Evolutionary conservation across 305 asterid species (phyloP).

Genomic region (Fraxinus latifolia): DNA sequence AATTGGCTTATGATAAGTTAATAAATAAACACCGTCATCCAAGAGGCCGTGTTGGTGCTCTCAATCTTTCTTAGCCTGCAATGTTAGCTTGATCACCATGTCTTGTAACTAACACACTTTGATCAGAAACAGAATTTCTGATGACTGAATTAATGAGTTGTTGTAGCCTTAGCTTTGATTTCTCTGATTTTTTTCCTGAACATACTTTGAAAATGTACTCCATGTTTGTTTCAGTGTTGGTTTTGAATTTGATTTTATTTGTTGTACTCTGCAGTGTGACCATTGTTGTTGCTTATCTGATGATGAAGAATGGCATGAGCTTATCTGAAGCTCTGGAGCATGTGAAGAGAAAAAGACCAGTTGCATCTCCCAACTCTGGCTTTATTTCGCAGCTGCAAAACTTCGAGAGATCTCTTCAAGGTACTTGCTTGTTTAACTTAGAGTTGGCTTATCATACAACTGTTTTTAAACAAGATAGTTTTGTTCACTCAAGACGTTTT

Average conservation of each 20-base stretch:
- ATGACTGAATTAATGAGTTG: background rate
- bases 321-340: constrained; percentile 51
- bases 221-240: background rate
- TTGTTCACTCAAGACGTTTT: background rate
- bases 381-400: constrained; percentile 45
- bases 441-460: background rate
- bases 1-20: background rate
- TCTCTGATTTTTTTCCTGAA: background rate
- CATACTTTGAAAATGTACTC: background rate
- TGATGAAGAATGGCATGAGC: constrained; percentile 68
- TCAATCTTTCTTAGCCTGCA: background rate
- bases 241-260: constrained; percentile 10
- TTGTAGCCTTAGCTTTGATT: background rate
- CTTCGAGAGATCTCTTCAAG: constrained; percentile 46
- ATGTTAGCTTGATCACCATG: background rate
- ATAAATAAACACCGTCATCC: background rate
- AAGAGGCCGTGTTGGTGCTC: background rate
- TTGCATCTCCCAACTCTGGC: constrained; percentile 68
- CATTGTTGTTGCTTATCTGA: constrained; percentile 63
- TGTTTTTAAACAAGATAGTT: background rate
- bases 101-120: background rate
- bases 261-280: constrained; percentile 56
- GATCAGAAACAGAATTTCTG: background rate
- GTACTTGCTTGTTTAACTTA: constrained; percentile 23
- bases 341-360: constrained; percentile 58